Conservation (phyloP, 2,329 filamentous ascomycete species). For the Exophiala alcalophila region DNA sequence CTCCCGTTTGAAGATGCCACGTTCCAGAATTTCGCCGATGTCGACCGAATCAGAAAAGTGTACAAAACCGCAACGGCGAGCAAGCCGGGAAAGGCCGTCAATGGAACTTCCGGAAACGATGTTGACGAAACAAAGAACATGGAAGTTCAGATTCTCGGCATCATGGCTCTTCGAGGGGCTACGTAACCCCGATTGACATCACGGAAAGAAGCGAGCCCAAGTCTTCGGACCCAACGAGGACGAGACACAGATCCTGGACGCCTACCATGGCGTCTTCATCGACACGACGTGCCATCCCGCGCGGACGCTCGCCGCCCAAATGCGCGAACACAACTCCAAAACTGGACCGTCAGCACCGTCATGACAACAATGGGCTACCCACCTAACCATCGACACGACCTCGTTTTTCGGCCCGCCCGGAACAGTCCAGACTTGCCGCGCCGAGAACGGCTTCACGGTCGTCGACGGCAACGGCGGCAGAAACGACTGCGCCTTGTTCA, state of each 20-base stretch:
- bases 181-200: no score
- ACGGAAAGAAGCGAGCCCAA: conserved; percentile 7
- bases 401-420: background rate
- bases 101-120: conserved; percentile 2
- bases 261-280: conserved; percentile 6
- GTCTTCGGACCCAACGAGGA: conserved; percentile 10
- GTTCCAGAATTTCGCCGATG: conserved; percentile 60
- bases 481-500: conserved; percentile 14
- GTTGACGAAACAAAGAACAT: conserved; percentile 51
- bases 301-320: conserved; percentile 4
- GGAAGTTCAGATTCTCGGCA: conserved; percentile 67
- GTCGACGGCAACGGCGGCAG: no score
- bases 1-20: conserved; percentile 61
- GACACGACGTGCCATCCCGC: conserved; percentile 11
- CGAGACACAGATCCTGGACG: background rate
- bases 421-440: conserved; percentile 2
- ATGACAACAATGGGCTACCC: conserved; percentile 9
- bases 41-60: conserved; percentile 71
- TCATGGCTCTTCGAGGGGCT: conserved; percentile 72
- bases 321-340: conserved; percentile 12
- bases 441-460: conserved; percentile 8
- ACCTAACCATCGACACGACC: conserved; percentile 9
- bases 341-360: conserved; percentile 15
- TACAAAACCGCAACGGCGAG: conserved; percentile 68
- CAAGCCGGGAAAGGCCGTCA: conserved; percentile 25